Base-by-base conservation (phyloP, 116 monocot genomes). In the Dioscorea cayenensis region DNA sequence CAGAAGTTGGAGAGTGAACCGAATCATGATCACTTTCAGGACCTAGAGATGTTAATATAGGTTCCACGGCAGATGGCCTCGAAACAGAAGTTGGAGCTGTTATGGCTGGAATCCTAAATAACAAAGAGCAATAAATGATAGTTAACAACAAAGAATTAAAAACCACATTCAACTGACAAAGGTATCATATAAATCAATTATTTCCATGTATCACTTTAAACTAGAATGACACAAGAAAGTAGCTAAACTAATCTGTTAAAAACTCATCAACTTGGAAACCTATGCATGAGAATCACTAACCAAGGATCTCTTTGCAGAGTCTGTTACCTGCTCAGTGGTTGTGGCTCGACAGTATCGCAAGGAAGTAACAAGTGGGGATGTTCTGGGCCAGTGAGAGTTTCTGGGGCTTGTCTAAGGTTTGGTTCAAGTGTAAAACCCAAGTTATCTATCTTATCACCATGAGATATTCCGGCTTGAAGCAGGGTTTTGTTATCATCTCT, bases 401-500 rank as follows among this genome's bases (percentile, higher is more conserved):
- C 37, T 35, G 65, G 60, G 63, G 75, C 28, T 73, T 62, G 65
- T 59, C 49, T 28, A 28, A 69, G 29, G 58, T 76, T 77, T 2
- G 80, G 73, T 51, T 86, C 82, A 68, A 86, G 48, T 11, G 52
- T 70, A 67, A 86, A 86, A 38, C 75, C 86, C 59, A 86, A 66
- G 68, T 77, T 72, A 22, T 83, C 67, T 8, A 77, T 37, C 69
- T 63, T 78, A 52, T 72, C 66, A 55, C 51, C 75, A 66, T 28
- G 68, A 63, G 73, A 80, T 49, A 86, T 75, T 63, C 86, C 86
- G 49, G 83, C 83, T 69, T 86, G 83, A 20, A 62, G 49, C 0
- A 86, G 63, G n/a, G 86, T 86, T 38, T 86, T 77, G 55, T 60
- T 78, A 65, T 86, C 86, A 75, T 86, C 83, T 66, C 72, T 60